These are phyloP conservation scores for Kodamaea arcana DNA, from an alignment of 1,139 yeast species.

Conservation along the genomic window DNA sequence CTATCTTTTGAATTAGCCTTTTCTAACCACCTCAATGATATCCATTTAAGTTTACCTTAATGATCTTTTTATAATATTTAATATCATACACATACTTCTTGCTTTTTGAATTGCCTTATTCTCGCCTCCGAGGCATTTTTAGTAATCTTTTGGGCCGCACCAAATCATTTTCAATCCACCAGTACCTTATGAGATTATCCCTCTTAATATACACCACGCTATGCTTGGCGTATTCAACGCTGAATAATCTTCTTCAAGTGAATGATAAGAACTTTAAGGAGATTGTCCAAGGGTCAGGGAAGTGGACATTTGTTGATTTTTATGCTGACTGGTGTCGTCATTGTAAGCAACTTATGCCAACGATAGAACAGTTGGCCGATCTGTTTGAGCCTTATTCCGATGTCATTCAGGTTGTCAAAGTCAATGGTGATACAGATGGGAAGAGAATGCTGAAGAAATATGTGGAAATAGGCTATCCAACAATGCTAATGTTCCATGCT, in stretches of 20 bases:
- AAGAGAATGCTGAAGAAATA: slow-evolving; percentile 52
- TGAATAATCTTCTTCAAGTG: slow-evolving; percentile 21
- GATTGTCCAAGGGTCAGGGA: slow-evolving; percentile 51
- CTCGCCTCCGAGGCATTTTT: too few relatives aligned
- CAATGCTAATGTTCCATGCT: slow-evolving; percentile 54
- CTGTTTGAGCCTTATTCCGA: slow-evolving; percentile 42
- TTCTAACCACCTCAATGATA: too few relatives aligned
- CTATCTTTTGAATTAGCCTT: too few relatives aligned
- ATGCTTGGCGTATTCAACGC: slow-evolving; percentile 11
- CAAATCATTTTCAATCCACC: too few relatives aligned
- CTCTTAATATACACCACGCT: not conserved
- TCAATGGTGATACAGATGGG: slow-evolving; percentile 66
- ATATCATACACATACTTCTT: too few relatives aligned
- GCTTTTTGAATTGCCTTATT: too few relatives aligned
- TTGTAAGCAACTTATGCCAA: slow-evolving; percentile 65
- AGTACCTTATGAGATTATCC: slow-evolving; percentile 1
- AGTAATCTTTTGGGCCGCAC: too few relatives aligned
- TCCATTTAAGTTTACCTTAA: too few relatives aligned
- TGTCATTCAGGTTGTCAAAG: slow-evolving; percentile 48
- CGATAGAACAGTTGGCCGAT: slow-evolving; percentile 55
- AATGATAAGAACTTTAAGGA: slow-evolving; percentile 51
- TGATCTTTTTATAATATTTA: too few relatives aligned
- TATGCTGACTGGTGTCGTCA: slow-evolving; percentile 83
- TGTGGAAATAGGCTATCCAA: slow-evolving; percentile 62
- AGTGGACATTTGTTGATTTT: slow-evolving; percentile 66